Base-by-base conservation (phyloP, 176 grass and related monocot genomes). In the Aegilops tauschii region DNA sequence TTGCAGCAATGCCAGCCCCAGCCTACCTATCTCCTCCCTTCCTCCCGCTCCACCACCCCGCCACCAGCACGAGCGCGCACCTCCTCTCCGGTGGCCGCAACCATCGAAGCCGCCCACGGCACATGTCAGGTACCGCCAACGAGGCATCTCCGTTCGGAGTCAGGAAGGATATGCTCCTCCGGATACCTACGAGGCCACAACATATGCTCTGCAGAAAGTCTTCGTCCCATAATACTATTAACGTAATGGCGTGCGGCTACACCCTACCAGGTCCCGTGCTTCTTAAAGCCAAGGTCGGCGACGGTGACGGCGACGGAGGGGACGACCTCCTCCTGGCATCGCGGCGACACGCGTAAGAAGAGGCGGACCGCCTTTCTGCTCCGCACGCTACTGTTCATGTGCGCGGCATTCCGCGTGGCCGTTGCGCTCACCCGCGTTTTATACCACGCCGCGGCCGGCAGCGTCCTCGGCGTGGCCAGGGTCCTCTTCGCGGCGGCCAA, bases 321-420 rank as follows among this genome's bases (percentile, higher is more conserved):
- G 27, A 44, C 81, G 62, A 76, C 59, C 3, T 18, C 13, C 5
- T 12, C 20, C 3, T 20, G 0, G 28, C 37, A 11, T 54, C 84
- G 12, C 80, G 89, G 5, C 80, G 84, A 44, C 74, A 79, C 84
- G 84, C 89, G 84, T 86, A 90, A 86, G 73, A 90, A 86, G 73
- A 44, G 23, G 34, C 59, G 42, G 10, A 30, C 66, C 14, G 12
- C 12, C 12, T 21, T 85, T 12, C n/a, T 72, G 29, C 14, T 86
- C 62, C 72, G 40, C 79, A 56, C 73, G 84, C 54, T 73, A 39
- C 78, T 86, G 64, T 65, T 83, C 39, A 40, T 82, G 79, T 83
- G 80, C 84, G 70, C 37, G 21, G 29, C 25, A 6, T 6, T 42
- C 68, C 78, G 79, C 64, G 4, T 31, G 49, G 37, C 4, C 8